These are phyloP conservation scores for Myrica gale DNA, from an alignment of 306 rosid genomes.

Conservation along the genomic window DNA sequence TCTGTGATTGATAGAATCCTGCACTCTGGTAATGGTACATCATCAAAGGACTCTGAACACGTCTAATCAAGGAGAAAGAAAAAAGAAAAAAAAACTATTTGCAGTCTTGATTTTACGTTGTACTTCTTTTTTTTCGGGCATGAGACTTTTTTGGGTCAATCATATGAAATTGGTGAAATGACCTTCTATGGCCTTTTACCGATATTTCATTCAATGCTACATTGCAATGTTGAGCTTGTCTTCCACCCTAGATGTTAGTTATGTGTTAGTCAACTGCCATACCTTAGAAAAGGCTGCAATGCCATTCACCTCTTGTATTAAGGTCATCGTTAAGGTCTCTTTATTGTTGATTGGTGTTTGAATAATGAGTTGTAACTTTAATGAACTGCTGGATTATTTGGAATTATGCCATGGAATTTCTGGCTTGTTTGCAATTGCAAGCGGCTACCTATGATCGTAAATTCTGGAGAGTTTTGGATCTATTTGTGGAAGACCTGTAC, in stretches of 20 bases:
- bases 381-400: not conserved
- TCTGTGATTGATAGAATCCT: too few relatives aligned
- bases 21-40: not conserved
- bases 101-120: not conserved
- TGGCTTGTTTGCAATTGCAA: not conserved
- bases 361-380: not conserved
- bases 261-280: not conserved
- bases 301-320: not conserved
- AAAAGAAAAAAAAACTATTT: not conserved
- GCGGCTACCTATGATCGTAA: not conserved
- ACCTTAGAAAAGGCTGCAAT: not conserved
- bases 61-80: not conserved
- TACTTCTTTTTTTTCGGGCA: too few relatives aligned
- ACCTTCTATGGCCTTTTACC: not conserved
- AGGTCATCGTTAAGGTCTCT: not conserved
- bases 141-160: too few relatives aligned
- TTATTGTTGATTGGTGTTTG: not conserved
- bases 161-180: not conserved
- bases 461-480: not conserved
- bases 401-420: too few relatives aligned
- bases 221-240: not conserved
- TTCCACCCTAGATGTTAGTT: too few relatives aligned
- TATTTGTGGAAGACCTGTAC: not conserved
- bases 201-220: not conserved
- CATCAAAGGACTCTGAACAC: not conserved